A percentile compares a stretch with the other conserved stretches of the same genome.
These are phyloP conservation scores for Verruconis gallopava DNA, from an alignment of 2,329 filamentous ascomycete genomes.

Conservation along the genomic window DNA sequence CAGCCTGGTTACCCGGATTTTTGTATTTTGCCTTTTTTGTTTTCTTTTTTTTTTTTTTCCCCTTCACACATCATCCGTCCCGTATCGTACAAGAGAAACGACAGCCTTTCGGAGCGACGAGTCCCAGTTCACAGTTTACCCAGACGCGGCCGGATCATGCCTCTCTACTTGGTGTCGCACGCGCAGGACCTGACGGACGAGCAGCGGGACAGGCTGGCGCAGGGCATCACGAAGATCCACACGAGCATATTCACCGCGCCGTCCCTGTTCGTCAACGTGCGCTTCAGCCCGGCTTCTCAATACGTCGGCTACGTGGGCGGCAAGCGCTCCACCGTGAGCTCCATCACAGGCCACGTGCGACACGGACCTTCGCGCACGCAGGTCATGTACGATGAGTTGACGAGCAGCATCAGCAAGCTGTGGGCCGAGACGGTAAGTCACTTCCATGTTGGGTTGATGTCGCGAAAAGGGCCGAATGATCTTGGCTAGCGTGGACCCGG, in stretches of 20 bases:
- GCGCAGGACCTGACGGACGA: constrained; percentile 17
- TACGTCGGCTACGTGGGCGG: constrained; percentile 24
- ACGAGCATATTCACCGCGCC: constrained; percentile 29
- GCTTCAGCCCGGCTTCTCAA: constrained; percentile 20
- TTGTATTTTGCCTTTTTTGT: too few relatives aligned
- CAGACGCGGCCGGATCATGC: too few relatives aligned
- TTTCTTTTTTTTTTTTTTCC: too few relatives aligned
- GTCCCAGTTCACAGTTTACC: too few relatives aligned
- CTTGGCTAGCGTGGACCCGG: background rate
- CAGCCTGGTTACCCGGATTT: too few relatives aligned
- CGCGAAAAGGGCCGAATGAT: too few relatives aligned
- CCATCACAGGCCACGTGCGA: constrained; percentile 24
- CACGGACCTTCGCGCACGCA: constrained; percentile 20
- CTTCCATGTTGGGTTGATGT: too few relatives aligned
- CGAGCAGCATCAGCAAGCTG: background rate
- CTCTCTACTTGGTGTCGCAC: constrained; percentile 32
- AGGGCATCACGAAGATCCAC: constrained; percentile 29
- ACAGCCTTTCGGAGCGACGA: too few relatives aligned
- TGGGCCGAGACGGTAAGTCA: constrained; percentile 4
- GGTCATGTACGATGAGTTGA: constrained; percentile 18
- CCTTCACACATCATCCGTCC: too few relatives aligned
- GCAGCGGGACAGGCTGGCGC: constrained; percentile 28
- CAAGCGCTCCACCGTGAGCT: constrained; percentile 18
- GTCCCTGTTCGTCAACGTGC: constrained; percentile 32
- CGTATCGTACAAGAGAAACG: too few relatives aligned